These are phyloP conservation scores for Ogataea thermomethanolica DNA, from an alignment of 805 yeast genomes.

Conservation along the genomic window DNA sequence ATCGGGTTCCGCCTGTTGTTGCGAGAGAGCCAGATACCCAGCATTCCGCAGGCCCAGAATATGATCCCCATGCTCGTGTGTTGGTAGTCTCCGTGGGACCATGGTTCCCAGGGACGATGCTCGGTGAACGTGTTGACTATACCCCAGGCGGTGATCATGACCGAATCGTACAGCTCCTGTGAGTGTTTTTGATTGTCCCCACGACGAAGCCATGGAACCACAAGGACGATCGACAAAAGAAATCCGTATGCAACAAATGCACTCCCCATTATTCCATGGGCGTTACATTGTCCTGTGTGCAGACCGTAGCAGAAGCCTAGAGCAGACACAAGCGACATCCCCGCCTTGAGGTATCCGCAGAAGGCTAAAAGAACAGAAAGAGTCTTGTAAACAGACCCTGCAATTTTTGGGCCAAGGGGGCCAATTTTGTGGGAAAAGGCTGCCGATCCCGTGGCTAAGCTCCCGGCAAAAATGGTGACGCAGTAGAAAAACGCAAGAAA, in stretches of 20 bases:
- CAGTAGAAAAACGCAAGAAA: conserved; percentile 48
- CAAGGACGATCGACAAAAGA: conserved; percentile 59
- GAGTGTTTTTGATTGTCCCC: conserved; percentile 44
- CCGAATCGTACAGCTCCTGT: conserved; percentile 83
- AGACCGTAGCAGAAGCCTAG: conserved; percentile 82
- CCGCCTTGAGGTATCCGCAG: conserved; percentile 75
- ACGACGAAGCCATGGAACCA: conserved; percentile 70
- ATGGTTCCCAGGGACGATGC: conserved; percentile 85
- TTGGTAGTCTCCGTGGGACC: conserved; percentile 93
- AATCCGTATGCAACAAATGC: conserved; percentile 82
- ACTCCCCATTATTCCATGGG: conserved; percentile 96
- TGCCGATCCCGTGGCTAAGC: conserved; percentile 51
- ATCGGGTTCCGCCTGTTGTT: conserved; percentile 66
- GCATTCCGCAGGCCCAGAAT: conserved; percentile 93
- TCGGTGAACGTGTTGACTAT: conserved; percentile 93
- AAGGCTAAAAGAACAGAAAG: conserved; percentile 46
- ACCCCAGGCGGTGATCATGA: conserved; percentile 85
- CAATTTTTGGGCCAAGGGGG: conserved; percentile 37
- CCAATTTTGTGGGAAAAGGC: conserved; percentile 32
- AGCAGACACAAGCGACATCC: conserved; percentile 78
- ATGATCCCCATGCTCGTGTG: conserved; percentile 95
- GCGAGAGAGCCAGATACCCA: conserved; percentile 76
- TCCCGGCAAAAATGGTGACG: conserved; percentile 50
- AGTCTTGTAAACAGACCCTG: conserved; percentile 38
- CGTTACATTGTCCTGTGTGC: conserved; percentile 92